Percentiles rank a stretch among this genome's conserved stretches.
phyloP scores from a whole-genome alignment of 768 basidiomycete genomes.

The Collybia sordida region DNA sequence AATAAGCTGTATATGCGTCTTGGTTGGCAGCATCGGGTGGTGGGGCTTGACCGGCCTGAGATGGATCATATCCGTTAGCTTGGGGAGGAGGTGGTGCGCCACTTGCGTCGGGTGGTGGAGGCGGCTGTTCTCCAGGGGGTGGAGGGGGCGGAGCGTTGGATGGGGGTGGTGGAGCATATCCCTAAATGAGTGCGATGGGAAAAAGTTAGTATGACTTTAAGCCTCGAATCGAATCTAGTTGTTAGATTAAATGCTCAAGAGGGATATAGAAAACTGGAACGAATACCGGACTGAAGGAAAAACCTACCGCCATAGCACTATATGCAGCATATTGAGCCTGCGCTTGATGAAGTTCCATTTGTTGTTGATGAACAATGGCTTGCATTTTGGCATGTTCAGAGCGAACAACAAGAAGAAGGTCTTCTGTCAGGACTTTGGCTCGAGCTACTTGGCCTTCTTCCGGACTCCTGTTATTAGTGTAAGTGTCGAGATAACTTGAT shows the following conservation, averaged over 20 bases:
- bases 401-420: slow-evolving; percentile 81
- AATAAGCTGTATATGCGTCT: slow-evolving; percentile 60
- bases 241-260: no score
- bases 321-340: slow-evolving; percentile 78
- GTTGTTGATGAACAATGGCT: slow-evolving; percentile 60
- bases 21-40: slow-evolving; percentile 8
- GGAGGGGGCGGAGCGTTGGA: slow-evolving; percentile 56
- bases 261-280: no score
- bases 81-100: slow-evolving; percentile 28
- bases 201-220: slow-evolving; percentile 3
- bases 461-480: slow-evolving; percentile 46
- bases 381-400: slow-evolving; percentile 84
- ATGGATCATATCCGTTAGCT: slow-evolving; percentile 14
- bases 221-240: no score
- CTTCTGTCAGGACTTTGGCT: slow-evolving; percentile 80
- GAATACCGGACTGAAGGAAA: slow-evolving; percentile 4
- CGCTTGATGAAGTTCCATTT: slow-evolving; percentile 83
- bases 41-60: slow-evolving; percentile 2
- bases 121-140: slow-evolving; percentile 46
- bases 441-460: slow-evolving; percentile 78
- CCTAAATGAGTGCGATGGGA: slow-evolving; percentile 20
- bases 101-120: slow-evolving; percentile 36
- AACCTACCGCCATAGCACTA: slow-evolving; percentile 54
- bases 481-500: background rate
- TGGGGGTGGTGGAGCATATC: slow-evolving; percentile 50